Evolutionary conservation across 2,329 filamentous ascomycete species (phyloP).

Genomic region (Colletotrichum sidae): DNA sequence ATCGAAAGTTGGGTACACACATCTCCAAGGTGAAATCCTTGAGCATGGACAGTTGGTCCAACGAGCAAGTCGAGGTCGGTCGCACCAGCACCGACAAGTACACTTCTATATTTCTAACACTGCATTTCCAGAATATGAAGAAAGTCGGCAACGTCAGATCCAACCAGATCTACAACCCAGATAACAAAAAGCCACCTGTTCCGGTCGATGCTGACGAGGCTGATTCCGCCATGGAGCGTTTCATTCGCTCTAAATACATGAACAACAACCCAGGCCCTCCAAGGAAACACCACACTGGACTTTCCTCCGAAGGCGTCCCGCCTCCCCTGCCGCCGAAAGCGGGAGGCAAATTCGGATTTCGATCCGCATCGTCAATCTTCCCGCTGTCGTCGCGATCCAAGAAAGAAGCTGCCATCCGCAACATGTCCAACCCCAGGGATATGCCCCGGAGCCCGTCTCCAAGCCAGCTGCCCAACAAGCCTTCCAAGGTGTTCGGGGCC

Average conservation of each 20-base stretch:
- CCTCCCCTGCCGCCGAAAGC: slow-evolving; percentile 74
- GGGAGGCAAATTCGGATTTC: slow-evolving; percentile 70
- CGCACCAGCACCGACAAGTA: slow-evolving; percentile 1
- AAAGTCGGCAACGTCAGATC: slow-evolving; percentile 86
- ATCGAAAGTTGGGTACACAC: slow-evolving; percentile 96
- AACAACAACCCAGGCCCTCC: slow-evolving; percentile 57
- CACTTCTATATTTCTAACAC: background rate
- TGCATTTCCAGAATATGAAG: slow-evolving; percentile 83
- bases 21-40: slow-evolving; percentile 99
- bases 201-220: slow-evolving; percentile 93
- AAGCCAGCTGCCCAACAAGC: slow-evolving; percentile 66
- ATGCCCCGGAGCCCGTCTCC: slow-evolving; percentile 48
- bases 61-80: slow-evolving; percentile 94
- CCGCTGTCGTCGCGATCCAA: slow-evolving; percentile 71
- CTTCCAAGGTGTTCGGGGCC: slow-evolving; percentile 76
- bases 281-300: slow-evolving; percentile 56
- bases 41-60: slow-evolving; percentile 98
- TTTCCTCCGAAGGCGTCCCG: slow-evolving; percentile 68
- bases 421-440: slow-evolving; percentile 39
- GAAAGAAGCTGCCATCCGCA: slow-evolving; percentile 57
- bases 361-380: slow-evolving; percentile 75
- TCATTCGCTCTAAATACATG: slow-evolving; percentile 94
- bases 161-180: slow-evolving; percentile 90
- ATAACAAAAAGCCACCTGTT: slow-evolving; percentile 83
- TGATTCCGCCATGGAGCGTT: slow-evolving; percentile 94